These are phyloP conservation scores for Mesembryanthemum crystallinum DNA, from an alignment of 148 eudicot species.

Conservation along the genomic window DNA sequence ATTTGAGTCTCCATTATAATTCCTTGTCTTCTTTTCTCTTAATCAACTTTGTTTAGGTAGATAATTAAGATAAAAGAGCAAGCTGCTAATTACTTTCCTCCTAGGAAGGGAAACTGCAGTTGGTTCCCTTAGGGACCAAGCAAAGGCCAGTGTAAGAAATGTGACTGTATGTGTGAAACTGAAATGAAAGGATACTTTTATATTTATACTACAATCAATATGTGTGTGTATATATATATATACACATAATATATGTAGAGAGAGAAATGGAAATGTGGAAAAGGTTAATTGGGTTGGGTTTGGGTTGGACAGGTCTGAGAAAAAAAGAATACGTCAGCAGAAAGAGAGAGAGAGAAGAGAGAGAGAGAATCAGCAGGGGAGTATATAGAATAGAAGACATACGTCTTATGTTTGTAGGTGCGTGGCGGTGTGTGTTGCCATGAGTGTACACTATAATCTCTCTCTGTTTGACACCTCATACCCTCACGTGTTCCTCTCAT, in stretches of 20 bases:
- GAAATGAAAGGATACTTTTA: neutral
- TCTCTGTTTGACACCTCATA: conserved; percentile 19
- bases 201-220: neutral
- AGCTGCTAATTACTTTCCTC: neutral
- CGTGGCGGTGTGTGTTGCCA: conserved; percentile 23
- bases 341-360: too few species aligned
- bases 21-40: neutral
- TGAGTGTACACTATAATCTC: conserved; percentile 8
- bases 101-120: neutral
- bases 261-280: neutral
- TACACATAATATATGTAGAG: neutral
- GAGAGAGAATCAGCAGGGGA: too few species aligned
- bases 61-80: neutral
- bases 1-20: conserved; percentile 23
- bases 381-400: neutral
- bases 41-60: neutral
- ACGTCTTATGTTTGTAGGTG: neutral
- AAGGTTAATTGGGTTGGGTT: too few species aligned
- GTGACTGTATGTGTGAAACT: neutral
- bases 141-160: conserved; percentile 14
- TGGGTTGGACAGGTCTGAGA: too few species aligned
- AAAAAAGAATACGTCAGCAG: neutral
- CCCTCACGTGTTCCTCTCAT: neutral
- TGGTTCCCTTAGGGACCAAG: neutral
- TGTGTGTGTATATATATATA: neutral